phyloP scores from a whole-genome alignment of 176 grass and related monocot genomes.

The Phyllostachys edulis region DNA sequence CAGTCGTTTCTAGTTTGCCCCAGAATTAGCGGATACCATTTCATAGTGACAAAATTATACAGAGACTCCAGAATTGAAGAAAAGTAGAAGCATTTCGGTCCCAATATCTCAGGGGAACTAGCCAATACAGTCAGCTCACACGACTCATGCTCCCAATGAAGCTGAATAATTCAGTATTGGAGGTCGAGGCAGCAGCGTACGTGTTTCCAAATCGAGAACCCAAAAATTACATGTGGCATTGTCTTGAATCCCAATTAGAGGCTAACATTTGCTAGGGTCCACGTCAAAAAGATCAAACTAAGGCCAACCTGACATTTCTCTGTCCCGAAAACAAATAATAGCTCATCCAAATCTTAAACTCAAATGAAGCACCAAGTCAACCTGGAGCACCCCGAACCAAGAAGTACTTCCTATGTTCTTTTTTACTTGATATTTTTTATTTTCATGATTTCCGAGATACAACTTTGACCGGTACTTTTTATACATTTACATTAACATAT shows the following conservation, averaged over 20 bases:
- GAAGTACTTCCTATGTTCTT: too few species aligned
- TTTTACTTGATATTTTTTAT: too few species aligned
- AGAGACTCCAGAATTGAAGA: not conserved
- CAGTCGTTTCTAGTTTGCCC: not conserved
- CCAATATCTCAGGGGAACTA: not conserved
- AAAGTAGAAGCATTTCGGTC: not conserved
- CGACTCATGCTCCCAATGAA: not conserved
- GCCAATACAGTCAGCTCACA: not conserved
- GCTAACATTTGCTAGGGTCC: not conserved
- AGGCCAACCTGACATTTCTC: not conserved
- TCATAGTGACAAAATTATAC: not conserved
- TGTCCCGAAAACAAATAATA: not conserved
- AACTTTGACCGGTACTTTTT: too few species aligned
- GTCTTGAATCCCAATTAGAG: not conserved
- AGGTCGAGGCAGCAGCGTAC: not conserved
- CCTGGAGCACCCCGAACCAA: not conserved
- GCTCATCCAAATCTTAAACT: not conserved
- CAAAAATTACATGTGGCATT: not conserved
- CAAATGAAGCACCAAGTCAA: not conserved
- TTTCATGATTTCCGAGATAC: too few species aligned
- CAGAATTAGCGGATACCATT: not conserved
- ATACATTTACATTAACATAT: too few species aligned
- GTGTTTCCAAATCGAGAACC: not conserved
- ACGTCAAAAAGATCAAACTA: not conserved
- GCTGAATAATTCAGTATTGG: not conserved